A percentile compares a stretch with the other conserved stretches of the same genome.
Evolutionary conservation across 768 basidiomycete genomes (phyloP).

Genomic region (Kwoniella sp.): DNA sequence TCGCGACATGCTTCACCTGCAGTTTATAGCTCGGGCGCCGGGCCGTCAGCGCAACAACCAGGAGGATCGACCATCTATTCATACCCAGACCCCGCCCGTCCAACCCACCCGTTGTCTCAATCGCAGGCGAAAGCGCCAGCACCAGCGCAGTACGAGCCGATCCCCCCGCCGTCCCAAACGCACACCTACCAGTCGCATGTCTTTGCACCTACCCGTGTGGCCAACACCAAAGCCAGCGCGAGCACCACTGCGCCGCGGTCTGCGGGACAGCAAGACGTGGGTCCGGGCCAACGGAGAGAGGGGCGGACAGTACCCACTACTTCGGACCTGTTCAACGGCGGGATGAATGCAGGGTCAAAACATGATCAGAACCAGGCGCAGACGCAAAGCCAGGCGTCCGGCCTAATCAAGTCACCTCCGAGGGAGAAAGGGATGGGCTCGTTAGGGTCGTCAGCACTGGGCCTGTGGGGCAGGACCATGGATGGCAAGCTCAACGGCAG

Average conservation of each 20-base stretch:
- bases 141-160: background rate
- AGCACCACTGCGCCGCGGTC: too few relatives aligned
- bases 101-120: background rate
- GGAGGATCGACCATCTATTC: conserved; percentile 11
- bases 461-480: conserved; percentile 4
- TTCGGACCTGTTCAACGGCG: conserved; percentile 30
- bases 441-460: background rate
- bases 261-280: conserved; percentile 9
- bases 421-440: background rate
- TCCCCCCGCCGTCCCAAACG: background rate
- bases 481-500: conserved; percentile 1
- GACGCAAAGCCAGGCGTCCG: too few relatives aligned
- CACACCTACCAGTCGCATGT: background rate
- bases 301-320: conserved; percentile 39
- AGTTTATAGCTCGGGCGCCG: background rate
- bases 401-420: too few relatives aligned
- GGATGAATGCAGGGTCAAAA: too few relatives aligned
- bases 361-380: too few relatives aligned
- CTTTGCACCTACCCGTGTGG: background rate
- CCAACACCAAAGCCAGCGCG: background rate
- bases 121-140: conserved; percentile 8
- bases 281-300: conserved; percentile 23
- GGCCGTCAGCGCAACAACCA: conserved; percentile 2
- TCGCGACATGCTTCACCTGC: conserved; percentile 29
- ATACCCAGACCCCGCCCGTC: background rate